Evolutionary conservation across 352 stramenopile species (phyloP).

Genomic region (Aphanomyces euteiches): DNA sequence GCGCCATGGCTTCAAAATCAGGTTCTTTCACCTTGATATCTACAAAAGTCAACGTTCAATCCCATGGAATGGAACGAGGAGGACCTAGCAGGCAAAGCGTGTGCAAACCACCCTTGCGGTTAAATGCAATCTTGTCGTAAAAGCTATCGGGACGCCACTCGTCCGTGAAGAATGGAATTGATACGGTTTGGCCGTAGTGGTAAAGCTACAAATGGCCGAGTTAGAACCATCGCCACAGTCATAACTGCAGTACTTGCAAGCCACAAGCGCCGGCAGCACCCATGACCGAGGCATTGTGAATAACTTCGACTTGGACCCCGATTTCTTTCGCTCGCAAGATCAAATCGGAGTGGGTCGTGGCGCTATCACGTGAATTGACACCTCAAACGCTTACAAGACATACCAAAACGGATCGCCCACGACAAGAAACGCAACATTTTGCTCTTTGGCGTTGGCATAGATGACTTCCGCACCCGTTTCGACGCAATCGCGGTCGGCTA

Average conservation of each 20-base stretch:
- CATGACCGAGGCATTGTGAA: constrained; percentile 99
- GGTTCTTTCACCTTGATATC: constrained; percentile 99
- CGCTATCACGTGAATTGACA: constrained; percentile 39
- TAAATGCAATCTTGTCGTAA: constrained; percentile 98
- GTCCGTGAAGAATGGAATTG: constrained; percentile 96
- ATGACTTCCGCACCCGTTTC: constrained; percentile 97
- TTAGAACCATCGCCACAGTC: not conserved
- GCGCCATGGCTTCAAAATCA: constrained; percentile 96
- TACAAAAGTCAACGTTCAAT: not conserved
- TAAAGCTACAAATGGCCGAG: constrained; percentile 70
- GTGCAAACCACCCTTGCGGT: constrained; percentile 94
- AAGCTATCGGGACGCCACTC: constrained; percentile 96
- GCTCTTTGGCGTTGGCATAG: constrained; percentile 84
- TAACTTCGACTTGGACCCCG: constrained; percentile 93
- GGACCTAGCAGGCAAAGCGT: constrained; percentile 92
- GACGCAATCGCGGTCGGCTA: constrained; percentile 93
- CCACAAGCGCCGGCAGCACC: constrained; percentile 93
- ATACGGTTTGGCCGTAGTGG: constrained; percentile 98
- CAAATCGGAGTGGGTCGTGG: constrained; percentile 98
- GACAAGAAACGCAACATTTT: constrained; percentile 96
- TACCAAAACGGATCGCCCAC: constrained; percentile 97
- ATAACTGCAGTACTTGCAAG: constrained; percentile 63
- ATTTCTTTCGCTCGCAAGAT: constrained; percentile 93
- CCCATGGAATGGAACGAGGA: not conserved
- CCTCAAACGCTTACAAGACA: too few relatives aligned